Conservation (phyloP, 179 eudicot species). For the Gypsophila paniculata region DNA sequence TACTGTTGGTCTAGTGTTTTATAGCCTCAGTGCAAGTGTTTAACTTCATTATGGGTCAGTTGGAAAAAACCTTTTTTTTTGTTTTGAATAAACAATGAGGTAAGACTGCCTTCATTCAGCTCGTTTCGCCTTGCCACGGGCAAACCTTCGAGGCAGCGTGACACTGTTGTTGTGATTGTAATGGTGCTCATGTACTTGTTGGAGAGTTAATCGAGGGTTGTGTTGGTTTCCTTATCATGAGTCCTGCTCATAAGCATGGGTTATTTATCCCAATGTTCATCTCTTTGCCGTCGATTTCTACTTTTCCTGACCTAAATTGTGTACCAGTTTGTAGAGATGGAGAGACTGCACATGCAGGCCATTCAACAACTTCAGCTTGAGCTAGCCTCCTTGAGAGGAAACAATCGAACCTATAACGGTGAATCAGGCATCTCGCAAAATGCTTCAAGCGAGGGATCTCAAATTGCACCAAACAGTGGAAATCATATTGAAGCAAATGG, state of each 20-base stretch:
- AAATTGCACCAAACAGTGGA: conserved; percentile 47
- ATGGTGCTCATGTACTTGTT: neutral
- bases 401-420: conserved; percentile 39
- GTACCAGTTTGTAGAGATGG: conserved; percentile 83
- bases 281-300: neutral
- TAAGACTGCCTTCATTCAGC: too few species aligned
- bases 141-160: too few species aligned
- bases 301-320: conserved; percentile 14
- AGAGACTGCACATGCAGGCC: conserved; percentile 74
- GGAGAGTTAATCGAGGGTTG: neutral
- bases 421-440: conserved; percentile 40
- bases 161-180: too few species aligned
- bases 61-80: neutral
- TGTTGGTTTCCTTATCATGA: neutral
- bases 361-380: conserved; percentile 86
- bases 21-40: neutral
- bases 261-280: neutral
- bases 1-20: neutral
- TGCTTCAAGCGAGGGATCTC: conserved; percentile 53
- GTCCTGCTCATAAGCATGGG: neutral
- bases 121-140: too few species aligned
- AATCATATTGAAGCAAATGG: conserved; percentile 58
- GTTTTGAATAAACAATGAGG: too few species aligned
- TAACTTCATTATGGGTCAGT: neutral
- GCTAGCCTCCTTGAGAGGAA: conserved; percentile 65